These are phyloP conservation scores for Podospora australis DNA, from an alignment of 495 filamentous ascomycete species.

Conservation along the genomic window DNA sequence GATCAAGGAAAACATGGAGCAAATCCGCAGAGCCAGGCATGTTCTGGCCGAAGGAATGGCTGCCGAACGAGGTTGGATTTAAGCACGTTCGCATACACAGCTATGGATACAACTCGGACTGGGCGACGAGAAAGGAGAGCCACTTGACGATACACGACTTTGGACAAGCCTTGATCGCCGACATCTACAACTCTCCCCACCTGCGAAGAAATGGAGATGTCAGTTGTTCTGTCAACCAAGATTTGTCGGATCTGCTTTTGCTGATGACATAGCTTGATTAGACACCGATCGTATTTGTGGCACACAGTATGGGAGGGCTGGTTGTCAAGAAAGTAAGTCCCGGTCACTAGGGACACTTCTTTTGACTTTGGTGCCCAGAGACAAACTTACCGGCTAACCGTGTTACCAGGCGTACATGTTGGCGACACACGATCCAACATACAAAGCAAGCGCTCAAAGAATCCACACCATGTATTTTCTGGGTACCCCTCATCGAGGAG, in stretches of 20 bases:
- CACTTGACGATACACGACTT: conserved; percentile 23
- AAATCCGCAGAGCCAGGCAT: conserved; percentile 5
- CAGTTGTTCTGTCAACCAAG: not conserved
- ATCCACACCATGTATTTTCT: conserved; percentile 26
- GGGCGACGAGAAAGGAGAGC: conserved; percentile 11
- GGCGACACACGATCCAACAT: conserved; percentile 16
- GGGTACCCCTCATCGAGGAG: conserved; percentile 24
- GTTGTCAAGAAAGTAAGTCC: conserved; percentile 24
- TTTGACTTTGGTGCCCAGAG: not conserved
- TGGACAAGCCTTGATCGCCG: conserved; percentile 19
- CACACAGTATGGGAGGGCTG: conserved; percentile 29
- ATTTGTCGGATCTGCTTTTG: not conserved
- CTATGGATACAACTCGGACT: conserved; percentile 28
- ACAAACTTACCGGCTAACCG: too few relatives aligned
- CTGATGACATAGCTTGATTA: not conserved
- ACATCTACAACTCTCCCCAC: conserved; percentile 15
- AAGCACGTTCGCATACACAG: conserved; percentile 23
- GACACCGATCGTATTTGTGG: conserved; percentile 26
- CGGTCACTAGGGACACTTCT: not conserved
- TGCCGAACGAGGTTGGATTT: conserved; percentile 23
- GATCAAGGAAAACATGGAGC: conserved; percentile 23
- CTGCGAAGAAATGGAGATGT: conserved; percentile 18
- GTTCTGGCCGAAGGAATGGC: conserved; percentile 31
- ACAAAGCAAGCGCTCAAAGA: conserved; percentile 13
- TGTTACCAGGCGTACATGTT: conserved; percentile 26